phyloP scores from a whole-genome alignment of 2,329 filamentous ascomycete species.

The Diaporthe destruens region DNA sequence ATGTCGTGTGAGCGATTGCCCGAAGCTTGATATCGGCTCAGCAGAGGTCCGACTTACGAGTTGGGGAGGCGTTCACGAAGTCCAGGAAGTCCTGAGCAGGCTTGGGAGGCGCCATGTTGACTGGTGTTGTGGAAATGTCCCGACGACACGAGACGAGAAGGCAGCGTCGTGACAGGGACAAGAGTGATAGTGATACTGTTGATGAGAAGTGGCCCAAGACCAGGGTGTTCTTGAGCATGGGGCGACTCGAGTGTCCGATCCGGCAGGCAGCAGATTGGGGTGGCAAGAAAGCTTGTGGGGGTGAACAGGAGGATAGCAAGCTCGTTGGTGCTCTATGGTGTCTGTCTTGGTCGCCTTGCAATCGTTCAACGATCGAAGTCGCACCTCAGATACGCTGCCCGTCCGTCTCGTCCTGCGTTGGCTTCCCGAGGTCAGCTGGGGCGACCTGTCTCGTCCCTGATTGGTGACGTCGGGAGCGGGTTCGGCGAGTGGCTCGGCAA shows the following conservation, averaged over 20 bases:
- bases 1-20: slow-evolving; percentile 1
- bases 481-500: slow-evolving; percentile 5
- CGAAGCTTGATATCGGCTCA: neutral
- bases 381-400: neutral
- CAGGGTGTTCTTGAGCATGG: slow-evolving; percentile 36
- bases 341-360: slow-evolving; percentile 4
- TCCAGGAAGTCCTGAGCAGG: slow-evolving; percentile 33
- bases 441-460: neutral
- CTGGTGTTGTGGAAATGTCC: slow-evolving; percentile 42
- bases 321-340: neutral
- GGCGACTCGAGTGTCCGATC: neutral
- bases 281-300: neutral
- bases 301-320: neutral
- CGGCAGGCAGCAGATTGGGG: neutral
- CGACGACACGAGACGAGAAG: slow-evolving; percentile 13
- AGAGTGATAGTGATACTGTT: slow-evolving; percentile 1
- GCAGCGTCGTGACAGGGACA: slow-evolving; percentile 1
- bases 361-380: neutral
- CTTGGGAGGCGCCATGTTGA: slow-evolving; percentile 41
- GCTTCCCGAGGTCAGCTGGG: slow-evolving; percentile 10
- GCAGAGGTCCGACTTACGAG: slow-evolving; percentile 41
- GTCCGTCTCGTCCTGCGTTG: slow-evolving; percentile 3
- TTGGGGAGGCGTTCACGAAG: slow-evolving; percentile 36
- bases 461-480: slow-evolving; percentile 20
- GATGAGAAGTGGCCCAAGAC: slow-evolving; percentile 17